Evolutionary conservation across 164 flowering plant species (phyloP).

Genomic region (Aristolochia fimbriata): DNA sequence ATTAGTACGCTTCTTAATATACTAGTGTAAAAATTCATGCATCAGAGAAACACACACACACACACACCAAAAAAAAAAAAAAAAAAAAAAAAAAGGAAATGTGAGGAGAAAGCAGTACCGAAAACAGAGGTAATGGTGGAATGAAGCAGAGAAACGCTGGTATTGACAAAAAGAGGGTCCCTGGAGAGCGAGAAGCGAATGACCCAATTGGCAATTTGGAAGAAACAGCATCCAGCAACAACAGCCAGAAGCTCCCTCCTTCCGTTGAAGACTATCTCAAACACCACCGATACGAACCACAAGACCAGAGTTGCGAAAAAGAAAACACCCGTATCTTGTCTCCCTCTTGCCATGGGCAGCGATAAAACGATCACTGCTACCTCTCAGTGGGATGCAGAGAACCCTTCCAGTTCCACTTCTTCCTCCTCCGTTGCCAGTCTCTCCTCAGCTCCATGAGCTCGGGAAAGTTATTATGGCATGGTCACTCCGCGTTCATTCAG

Average conservation of each 20-base stretch:
- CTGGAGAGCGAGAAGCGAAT: slow-evolving; percentile 41
- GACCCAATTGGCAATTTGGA: slow-evolving; percentile 63
- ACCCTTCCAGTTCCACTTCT: not conserved
- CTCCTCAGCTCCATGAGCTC: not conserved
- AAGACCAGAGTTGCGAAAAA: slow-evolving; percentile 72
- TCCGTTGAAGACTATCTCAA: slow-evolving; percentile 53
- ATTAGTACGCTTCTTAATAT: too few species aligned
- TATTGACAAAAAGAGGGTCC: slow-evolving; percentile 84
- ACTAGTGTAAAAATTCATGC: not conserved
- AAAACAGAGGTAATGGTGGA: slow-evolving; percentile 64
- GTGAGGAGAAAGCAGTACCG: slow-evolving; percentile 26
- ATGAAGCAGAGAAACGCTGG: slow-evolving; percentile 79
- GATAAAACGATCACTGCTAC: not conserved
- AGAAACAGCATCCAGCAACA: slow-evolving; percentile 52
- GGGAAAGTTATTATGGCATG: too few species aligned
- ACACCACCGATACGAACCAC: slow-evolving; percentile 69
- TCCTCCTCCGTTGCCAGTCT: not conserved
- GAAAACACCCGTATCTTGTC: slow-evolving; percentile 37
- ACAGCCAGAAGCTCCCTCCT: slow-evolving; percentile 48
- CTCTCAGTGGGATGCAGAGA: not conserved
- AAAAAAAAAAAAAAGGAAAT: not conserved
- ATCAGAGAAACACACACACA: not conserved
- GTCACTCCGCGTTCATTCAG: too few species aligned
- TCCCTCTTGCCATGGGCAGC: slow-evolving; percentile 13
- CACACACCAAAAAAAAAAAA: not conserved